These are phyloP conservation scores for Metarhizium sp. DNA, from an alignment of 2,329 filamentous ascomycete genomes.

Conservation along the genomic window DNA sequence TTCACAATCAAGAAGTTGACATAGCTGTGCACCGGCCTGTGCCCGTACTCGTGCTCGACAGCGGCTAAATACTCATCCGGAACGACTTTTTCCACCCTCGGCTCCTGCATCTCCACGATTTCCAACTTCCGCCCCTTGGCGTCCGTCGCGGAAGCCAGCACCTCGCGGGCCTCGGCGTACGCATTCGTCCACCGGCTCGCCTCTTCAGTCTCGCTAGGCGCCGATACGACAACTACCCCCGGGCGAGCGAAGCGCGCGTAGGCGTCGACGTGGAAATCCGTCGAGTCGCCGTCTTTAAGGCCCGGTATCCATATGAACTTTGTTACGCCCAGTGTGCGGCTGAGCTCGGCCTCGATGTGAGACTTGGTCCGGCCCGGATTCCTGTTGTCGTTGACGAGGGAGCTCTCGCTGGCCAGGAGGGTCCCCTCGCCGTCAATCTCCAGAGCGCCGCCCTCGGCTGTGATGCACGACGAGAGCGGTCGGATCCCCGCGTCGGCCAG, in stretches of 20 bases:
- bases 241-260: slow-evolving; percentile 16
- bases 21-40: slow-evolving; percentile 11
- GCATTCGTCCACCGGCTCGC: no score
- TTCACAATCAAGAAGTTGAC: slow-evolving; percentile 20
- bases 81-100: slow-evolving; percentile 4
- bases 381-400: slow-evolving; percentile 19
- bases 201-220: no score
- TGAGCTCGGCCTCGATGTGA: slow-evolving; percentile 14
- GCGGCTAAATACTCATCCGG: not conserved
- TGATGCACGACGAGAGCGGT: not conserved
- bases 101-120: slow-evolving; percentile 13
- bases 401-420: slow-evolving; percentile 18
- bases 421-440: slow-evolving; percentile 20
- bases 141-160: no score
- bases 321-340: slow-evolving; percentile 11
- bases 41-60: not conserved
- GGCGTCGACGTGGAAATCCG: slow-evolving; percentile 20
- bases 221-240: slow-evolving; percentile 12
- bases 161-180: no score
- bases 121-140: slow-evolving; percentile 14
- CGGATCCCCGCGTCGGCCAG: not conserved
- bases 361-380: slow-evolving; percentile 13
- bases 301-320: slow-evolving; percentile 21
- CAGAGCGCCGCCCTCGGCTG: slow-evolving; percentile 16
- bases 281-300: slow-evolving; percentile 12